Base-by-base conservation (phyloP, 495 filamentous ascomycete genomes). In the Oleoguttula mirabilis region DNA sequence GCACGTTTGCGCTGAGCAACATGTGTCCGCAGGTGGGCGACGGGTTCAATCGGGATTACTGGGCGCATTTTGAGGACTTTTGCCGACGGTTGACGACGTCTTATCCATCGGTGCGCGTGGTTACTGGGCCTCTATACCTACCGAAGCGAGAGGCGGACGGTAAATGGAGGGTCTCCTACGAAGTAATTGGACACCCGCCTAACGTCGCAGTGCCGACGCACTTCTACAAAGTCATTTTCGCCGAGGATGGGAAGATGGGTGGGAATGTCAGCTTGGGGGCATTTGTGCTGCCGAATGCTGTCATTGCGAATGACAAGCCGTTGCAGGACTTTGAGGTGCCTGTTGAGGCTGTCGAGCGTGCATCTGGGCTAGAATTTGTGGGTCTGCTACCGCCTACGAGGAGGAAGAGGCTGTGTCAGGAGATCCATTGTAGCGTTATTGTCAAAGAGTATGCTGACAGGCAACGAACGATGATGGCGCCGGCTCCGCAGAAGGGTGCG, bases 1-100 rank as follows among this genome's bases (percentile, higher is more conserved):
- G 79, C 34, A 98, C 90, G 1, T 98, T 98, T 57, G 73, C 70
- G 50, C 73, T 98, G 30, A 80, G 69, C 56, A 98, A 98, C 65
- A 98, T 98, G 88, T 93, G 84, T 52, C 90, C 90, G 14, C 90
- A 98, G 62, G 88, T 98, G 2, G 90, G 90, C 37, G 83, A 90
- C 57, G 90, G 90, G 21, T 98, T 98, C 68, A 98, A 98, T 63
- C 71, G 90, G 15, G 90, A 98, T 63, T 93, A 98, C 75, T 98
- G 90, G 90, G 79, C 92, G 38, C 92, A 96, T 57, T 88, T 98
- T 54, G 90, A 98, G 63, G 86, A 93, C 52, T 98, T 96, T 61
- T 94, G 92, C 62, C 75, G 90, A 2, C 67, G 83, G 6, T 69
- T 98, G 23, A 83, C 88, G 1, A 61, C 63, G 32, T 70, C 64